A percentile compares a stretch with the other conserved stretches of the same genome.
phyloP scores from a whole-genome alignment of 2,329 filamentous ascomycete genomes.

The Fusarium chuoi region DNA sequence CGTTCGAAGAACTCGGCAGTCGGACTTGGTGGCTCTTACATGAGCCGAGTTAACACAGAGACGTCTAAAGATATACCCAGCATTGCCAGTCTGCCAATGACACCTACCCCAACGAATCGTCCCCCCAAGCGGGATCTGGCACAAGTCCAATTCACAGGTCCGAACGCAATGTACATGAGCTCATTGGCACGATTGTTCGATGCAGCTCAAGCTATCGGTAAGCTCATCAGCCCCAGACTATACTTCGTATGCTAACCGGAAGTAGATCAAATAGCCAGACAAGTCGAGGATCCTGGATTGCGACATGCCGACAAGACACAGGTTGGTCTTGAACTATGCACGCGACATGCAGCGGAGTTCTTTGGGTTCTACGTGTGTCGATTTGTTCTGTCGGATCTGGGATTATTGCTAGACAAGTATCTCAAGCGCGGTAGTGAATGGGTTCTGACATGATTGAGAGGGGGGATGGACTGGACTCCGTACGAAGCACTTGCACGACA shows the following conservation, averaged over 20 bases:
- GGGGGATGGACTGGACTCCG: constrained; percentile 2
- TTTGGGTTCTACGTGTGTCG: constrained; percentile 97
- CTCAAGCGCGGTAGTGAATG: constrained; percentile 97
- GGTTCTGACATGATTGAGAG: constrained; percentile 64
- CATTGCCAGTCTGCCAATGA: constrained; percentile 83
- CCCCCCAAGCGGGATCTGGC: constrained; percentile 77
- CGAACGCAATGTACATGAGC: constrained; percentile 90
- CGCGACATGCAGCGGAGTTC: constrained; percentile 94
- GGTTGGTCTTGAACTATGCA: constrained; percentile 92
- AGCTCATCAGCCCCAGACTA: constrained; percentile 46
- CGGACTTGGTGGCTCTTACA: constrained; percentile 63
- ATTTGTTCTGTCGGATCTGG: constrained; percentile 89
- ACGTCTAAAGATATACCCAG: constrained; percentile 55
- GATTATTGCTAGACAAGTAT: constrained; percentile 91
- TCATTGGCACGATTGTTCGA: constrained; percentile 92
- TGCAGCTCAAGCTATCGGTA: constrained; percentile 91
- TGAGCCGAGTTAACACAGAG: constrained; percentile 42
- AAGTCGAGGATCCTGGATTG: constrained; percentile 94
- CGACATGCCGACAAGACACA: constrained; percentile 93
- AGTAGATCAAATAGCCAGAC: constrained; percentile 91
- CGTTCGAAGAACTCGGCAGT: constrained; percentile 87
- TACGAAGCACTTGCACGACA: background rate
- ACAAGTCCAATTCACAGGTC: constrained; percentile 79
- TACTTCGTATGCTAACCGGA: constrained; percentile 38
- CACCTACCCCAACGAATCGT: constrained; percentile 69